phyloP scores from a whole-genome alignment of 2,329 filamentous ascomycete species.

The Sclerotinia nivalis region DNA sequence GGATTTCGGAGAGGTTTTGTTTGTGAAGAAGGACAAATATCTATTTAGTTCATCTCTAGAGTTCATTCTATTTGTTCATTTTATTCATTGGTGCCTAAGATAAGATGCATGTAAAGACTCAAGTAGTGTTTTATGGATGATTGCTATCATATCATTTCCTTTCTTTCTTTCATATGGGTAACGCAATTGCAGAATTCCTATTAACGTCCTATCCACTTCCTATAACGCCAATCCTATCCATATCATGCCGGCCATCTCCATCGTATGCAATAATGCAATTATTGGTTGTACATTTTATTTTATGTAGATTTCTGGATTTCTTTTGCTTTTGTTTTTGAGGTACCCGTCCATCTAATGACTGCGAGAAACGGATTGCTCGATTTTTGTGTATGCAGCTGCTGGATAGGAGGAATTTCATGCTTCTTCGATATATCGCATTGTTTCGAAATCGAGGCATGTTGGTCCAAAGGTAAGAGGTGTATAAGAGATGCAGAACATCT shows the following conservation, averaged over 20 bases:
- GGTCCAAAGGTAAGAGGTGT: too few species aligned
- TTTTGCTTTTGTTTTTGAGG: neutral
- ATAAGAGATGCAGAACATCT: neutral
- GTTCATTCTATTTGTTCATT: too few species aligned
- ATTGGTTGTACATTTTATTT: slow-evolving; percentile 13
- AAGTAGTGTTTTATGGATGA: too few species aligned
- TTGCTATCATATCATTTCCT: neutral
- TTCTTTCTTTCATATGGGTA: neutral
- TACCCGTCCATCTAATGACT: neutral
- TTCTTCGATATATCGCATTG: neutral
- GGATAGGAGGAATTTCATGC: neutral
- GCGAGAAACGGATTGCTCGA: neutral
- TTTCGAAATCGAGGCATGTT: neutral
- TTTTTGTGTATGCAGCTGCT: neutral
- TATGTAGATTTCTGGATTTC: neutral
- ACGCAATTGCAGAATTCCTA: neutral
- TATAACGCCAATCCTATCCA: slow-evolving; percentile 3
- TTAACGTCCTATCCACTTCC: neutral
- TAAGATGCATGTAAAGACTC: too few species aligned
- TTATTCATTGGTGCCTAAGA: too few species aligned
- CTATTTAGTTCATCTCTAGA: too few species aligned
- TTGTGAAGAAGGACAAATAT: too few species aligned
- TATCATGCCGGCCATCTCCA: slow-evolving; percentile 3
- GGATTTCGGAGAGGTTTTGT: too few species aligned
- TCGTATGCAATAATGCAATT: slow-evolving; percentile 18